phyloP scores from a whole-genome alignment of 73 alveolate species.

The Symbiodinium pilosum region DNA sequence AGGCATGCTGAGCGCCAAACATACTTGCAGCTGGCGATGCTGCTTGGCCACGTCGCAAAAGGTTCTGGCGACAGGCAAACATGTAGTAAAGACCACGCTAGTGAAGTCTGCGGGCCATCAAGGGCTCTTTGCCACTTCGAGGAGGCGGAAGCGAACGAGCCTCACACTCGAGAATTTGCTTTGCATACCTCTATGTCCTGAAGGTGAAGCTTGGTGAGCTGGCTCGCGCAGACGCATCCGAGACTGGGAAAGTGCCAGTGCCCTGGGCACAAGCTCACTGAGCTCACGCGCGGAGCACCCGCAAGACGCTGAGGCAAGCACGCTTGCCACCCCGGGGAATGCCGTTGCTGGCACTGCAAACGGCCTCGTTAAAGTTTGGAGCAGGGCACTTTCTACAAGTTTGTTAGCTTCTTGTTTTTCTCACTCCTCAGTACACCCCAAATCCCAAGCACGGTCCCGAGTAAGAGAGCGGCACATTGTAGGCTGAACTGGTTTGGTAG shows the following conservation, averaged over 20 bases:
- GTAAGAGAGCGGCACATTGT: too few species aligned
- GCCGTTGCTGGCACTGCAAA: not conserved
- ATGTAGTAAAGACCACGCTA: too few species aligned
- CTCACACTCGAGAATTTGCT: too few species aligned
- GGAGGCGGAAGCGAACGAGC: constrained; percentile 91
- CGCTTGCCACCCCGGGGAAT: not conserved
- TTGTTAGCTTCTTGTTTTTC: too few species aligned
- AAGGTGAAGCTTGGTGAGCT: not conserved
- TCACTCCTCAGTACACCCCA: too few species aligned
- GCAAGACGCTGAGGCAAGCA: not conserved
- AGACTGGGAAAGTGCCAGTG: not conserved
- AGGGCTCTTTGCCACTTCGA: constrained; percentile 72
- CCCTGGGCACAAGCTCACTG: not conserved
- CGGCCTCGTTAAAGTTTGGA: not conserved
- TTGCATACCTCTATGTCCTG: not conserved
- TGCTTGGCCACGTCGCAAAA: constrained; percentile 86
- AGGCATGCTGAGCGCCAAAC: not conserved
- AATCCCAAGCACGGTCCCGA: too few species aligned
- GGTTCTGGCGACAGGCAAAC: constrained; percentile 18
- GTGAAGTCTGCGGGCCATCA: constrained; percentile 36
- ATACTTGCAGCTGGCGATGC: constrained; percentile 81
- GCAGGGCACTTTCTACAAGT: too few species aligned
- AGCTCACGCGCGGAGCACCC: not conserved
- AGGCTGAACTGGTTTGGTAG: not conserved
- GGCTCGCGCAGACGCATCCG: constrained; percentile 32